phyloP scores from a whole-genome alignment of 208 protist genomes.

The Borovskyia barvae region DNA sequence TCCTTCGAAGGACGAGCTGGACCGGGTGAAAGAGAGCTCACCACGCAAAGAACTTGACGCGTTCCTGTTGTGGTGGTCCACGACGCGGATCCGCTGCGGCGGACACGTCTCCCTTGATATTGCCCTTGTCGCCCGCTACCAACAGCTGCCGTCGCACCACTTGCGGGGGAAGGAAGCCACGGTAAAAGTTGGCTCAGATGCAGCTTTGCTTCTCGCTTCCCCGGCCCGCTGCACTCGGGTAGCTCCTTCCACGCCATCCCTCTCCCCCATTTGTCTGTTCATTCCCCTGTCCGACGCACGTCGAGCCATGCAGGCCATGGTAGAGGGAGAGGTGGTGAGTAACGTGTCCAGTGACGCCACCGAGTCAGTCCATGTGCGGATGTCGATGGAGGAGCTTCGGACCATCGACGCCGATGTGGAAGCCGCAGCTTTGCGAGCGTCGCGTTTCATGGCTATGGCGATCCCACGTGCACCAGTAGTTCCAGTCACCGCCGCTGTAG shows the following conservation, averaged over 20 bases:
- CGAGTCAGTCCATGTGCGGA: neutral
- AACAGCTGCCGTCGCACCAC: constrained; percentile 25
- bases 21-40: constrained; percentile 46
- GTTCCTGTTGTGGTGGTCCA: constrained; percentile 73
- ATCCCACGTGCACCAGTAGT: constrained; percentile 41
- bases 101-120: constrained; percentile 57
- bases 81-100: constrained; percentile 36
- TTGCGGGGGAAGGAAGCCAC: constrained; percentile 18
- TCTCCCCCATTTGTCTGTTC: constrained; percentile 39
- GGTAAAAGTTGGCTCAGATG: constrained; percentile 15
- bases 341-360: neutral
- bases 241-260: constrained; percentile 21
- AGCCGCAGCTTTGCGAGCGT: constrained; percentile 50
- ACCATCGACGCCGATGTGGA: constrained; percentile 33
- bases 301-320: constrained; percentile 26
- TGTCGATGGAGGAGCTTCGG: constrained; percentile 10
- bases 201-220: constrained; percentile 7
- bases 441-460: constrained; percentile 41
- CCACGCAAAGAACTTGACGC: constrained; percentile 47
- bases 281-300: constrained; percentile 23
- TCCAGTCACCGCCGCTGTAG: constrained; percentile 13
- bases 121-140: constrained; percentile 27
- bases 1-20: constrained; percentile 39
- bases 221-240: constrained; percentile 9
- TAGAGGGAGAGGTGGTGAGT: constrained; percentile 12